Conservation (phyloP, 495 filamentous ascomycete genomes). For the Articulospora tetracladia region DNA sequence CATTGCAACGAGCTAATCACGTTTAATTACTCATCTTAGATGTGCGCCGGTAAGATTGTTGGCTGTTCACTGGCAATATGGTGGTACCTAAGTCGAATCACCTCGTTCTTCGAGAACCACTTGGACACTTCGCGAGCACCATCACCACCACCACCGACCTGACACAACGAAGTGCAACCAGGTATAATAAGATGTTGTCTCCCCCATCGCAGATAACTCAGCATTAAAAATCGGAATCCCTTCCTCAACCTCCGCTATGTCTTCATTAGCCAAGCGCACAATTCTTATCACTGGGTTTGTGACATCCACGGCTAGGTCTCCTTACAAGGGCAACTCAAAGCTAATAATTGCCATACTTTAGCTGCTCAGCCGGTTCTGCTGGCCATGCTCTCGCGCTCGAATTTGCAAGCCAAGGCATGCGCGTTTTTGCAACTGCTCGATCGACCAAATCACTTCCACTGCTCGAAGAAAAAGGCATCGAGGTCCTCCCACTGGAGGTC, state of each 20-base stretch:
- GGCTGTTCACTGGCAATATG: no score
- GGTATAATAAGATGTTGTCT: no score
- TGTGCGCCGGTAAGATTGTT: no score
- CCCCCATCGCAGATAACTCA: no score
- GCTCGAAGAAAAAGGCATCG: conserved; percentile 43
- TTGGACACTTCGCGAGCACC: no score
- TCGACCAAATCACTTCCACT: conserved; percentile 38
- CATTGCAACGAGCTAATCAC: no score
- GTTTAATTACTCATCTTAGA: no score
- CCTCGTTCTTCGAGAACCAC: no score
- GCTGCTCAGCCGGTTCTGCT: conserved; percentile 1
- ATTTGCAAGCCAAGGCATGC: conserved; percentile 10
- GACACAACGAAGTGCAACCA: no score
- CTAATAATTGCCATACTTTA: conserved; percentile 3
- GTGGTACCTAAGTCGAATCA: no score
- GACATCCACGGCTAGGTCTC: neutral
- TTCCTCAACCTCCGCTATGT: neutral
- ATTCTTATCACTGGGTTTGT: conserved; percentile 8
- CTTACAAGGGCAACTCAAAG: neutral
- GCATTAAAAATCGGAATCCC: no score
- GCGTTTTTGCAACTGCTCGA: conserved; percentile 49
- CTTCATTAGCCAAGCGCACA: conserved; percentile 1
- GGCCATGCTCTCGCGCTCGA: conserved; percentile 11
- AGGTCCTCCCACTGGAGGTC: conserved; percentile 42
- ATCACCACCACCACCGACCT: no score